These are phyloP conservation scores for Thraustochytrium striatum DNA, from an alignment of 352 stramenopile species.

Conservation along the genomic window DNA sequence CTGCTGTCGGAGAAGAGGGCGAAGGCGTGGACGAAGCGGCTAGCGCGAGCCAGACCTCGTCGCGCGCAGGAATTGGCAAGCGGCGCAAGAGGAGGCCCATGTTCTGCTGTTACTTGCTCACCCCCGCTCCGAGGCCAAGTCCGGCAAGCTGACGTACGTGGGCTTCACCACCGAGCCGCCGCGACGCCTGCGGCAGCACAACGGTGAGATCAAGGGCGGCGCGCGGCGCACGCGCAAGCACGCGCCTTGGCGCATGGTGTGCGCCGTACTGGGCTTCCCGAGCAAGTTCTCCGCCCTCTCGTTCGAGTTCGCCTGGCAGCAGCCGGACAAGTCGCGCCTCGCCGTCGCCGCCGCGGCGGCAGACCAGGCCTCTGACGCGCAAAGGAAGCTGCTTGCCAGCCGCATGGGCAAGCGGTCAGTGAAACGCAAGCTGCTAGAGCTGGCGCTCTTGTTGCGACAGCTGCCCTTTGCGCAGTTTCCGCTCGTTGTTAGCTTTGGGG, in stretches of 20 bases:
- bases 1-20: neutral
- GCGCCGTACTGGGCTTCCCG: slow-evolving; percentile 44
- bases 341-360: no score
- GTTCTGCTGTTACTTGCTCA: slow-evolving; percentile 43
- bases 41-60: no score
- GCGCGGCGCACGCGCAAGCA: slow-evolving; percentile 56
- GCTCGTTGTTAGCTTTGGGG: neutral
- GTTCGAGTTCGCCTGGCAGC: slow-evolving; percentile 52
- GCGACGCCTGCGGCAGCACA: slow-evolving; percentile 63
- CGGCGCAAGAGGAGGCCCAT: neutral
- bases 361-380: no score
- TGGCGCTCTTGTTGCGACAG: slow-evolving; percentile 8
- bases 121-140: neutral
- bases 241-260: slow-evolving; percentile 47
- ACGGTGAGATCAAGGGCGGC: slow-evolving; percentile 61
- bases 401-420: neutral
- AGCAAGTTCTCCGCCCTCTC: slow-evolving; percentile 33
- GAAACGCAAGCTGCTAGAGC: slow-evolving; percentile 31
- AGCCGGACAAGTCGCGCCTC: slow-evolving; percentile 17
- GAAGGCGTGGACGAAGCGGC: no score
- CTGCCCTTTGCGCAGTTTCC: slow-evolving; percentile 1
- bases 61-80: no score
- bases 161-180: slow-evolving; percentile 62
- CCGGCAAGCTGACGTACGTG: slow-evolving; percentile 57
- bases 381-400: neutral